Conservation (phyloP, 2,329 filamentous ascomycete genomes). For the Cryphonectria nitschkei region DNA sequence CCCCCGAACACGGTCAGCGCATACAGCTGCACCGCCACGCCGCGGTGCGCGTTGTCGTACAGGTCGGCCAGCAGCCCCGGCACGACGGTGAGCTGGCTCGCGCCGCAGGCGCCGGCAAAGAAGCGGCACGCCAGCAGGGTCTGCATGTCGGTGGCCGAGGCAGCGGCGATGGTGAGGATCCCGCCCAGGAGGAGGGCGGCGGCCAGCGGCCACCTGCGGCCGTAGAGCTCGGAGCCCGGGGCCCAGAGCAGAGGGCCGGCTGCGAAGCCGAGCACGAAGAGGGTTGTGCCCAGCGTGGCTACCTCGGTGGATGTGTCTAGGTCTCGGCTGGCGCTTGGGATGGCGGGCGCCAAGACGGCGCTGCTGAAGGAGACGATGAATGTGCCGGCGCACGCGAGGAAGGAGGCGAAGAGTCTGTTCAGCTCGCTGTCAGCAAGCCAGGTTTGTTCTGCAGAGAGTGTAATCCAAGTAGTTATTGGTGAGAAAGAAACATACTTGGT, state of each 20-base stretch:
- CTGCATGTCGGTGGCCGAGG: constrained; percentile 41
- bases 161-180: constrained; percentile 43
- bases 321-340: constrained; percentile 8
- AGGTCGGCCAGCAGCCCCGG: constrained; percentile 22
- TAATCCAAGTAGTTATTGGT: too few species aligned
- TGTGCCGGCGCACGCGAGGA: constrained; percentile 28
- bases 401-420: constrained; percentile 25
- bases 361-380: constrained; percentile 29
- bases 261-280: constrained; percentile 45
- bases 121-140: constrained; percentile 23
- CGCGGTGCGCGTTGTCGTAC: constrained; percentile 22
- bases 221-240: constrained; percentile 40
- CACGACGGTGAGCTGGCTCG: constrained; percentile 24
- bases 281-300: constrained; percentile 40
- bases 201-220: constrained; percentile 39
- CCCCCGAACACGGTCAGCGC: constrained; percentile 25
- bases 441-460: too few species aligned
- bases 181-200: constrained; percentile 35
- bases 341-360: constrained; percentile 30
- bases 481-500: constrained; percentile 42
- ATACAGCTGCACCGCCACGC: constrained; percentile 24
- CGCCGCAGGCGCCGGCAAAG: constrained; percentile 22
- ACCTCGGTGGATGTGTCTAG: constrained; percentile 34
- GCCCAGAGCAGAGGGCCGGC: constrained; percentile 41
- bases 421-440: neutral